Evolutionary conservation across 164 flowering plant species (phyloP).

Genomic region (Stephania cephalantha): DNA sequence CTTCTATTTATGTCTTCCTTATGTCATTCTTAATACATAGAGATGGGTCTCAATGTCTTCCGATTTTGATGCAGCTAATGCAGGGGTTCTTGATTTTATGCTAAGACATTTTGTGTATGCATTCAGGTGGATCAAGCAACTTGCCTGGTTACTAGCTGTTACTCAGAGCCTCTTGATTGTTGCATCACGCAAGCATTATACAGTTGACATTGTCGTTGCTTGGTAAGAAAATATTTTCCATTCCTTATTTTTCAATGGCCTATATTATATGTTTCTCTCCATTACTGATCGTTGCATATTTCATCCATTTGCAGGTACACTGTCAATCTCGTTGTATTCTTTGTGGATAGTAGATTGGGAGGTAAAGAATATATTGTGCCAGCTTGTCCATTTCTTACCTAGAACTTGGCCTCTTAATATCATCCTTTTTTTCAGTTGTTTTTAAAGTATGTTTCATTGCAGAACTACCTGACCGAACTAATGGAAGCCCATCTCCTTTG

Average conservation of each 20-base stretch:
- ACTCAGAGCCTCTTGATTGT: conserved; percentile 75
- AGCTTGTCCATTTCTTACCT: not conserved
- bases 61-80: not conserved
- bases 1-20: not conserved
- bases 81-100: not conserved
- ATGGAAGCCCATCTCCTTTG: conserved; percentile 32
- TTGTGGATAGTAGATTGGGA: conserved; percentile 69
- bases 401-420: not conserved
- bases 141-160: conserved; percentile 72
- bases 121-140: conserved; percentile 62
- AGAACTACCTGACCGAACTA: conserved; percentile 81
- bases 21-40: not conserved
- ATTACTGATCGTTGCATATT: not conserved
- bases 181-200: conserved; percentile 92
- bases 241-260: not conserved
- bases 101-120: conserved; percentile 2
- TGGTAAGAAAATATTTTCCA: conserved; percentile 28
- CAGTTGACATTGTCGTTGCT: conserved; percentile 55
- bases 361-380: conserved; percentile 34
- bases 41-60: not conserved
- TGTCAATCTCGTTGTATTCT: conserved; percentile 84
- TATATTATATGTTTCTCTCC: not conserved
- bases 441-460: conserved; percentile 15
- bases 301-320: conserved; percentile 61
- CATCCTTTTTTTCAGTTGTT: not conserved